phyloP scores from a whole-genome alignment of 202 grass and related monocot genomes.

The Schoenoplectus tabernaemontani region DNA sequence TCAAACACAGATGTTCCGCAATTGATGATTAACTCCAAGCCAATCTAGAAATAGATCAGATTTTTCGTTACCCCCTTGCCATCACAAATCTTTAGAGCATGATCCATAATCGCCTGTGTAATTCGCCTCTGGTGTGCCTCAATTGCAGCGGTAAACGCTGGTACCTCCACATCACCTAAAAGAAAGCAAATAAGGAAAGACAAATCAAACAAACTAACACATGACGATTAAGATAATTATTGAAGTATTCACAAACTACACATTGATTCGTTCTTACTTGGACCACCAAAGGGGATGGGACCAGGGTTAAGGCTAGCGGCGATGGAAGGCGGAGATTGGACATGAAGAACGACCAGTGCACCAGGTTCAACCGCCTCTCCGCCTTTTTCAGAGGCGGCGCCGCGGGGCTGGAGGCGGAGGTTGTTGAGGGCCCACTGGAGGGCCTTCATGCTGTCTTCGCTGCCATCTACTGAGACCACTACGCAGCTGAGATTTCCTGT shows the following conservation, averaged over 20 bases:
- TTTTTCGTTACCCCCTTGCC: conserved; percentile 59
- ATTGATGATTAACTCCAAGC: background rate
- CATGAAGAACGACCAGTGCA: conserved; percentile 52
- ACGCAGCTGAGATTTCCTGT: conserved; percentile 67
- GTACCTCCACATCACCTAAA: conserved; percentile 77
- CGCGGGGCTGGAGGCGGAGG: conserved; percentile 49
- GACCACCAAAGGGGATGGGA: conserved; percentile 87
- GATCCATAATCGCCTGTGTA: conserved; percentile 75
- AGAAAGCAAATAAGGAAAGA: background rate
- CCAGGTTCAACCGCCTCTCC: conserved; percentile 33
- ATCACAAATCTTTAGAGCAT: conserved; percentile 73
- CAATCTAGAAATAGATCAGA: background rate
- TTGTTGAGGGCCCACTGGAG: conserved; percentile 81
- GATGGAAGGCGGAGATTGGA: conserved; percentile 59
- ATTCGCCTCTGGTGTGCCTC: conserved; percentile 79
- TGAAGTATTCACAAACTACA: background rate
- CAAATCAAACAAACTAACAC: background rate
- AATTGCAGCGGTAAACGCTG: conserved; percentile 81
- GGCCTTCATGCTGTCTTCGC: conserved; percentile 88
- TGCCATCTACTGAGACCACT: conserved; percentile 79
- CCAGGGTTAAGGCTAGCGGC: conserved; percentile 60
- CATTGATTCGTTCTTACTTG: conserved; percentile 35
- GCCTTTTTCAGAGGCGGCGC: conserved; percentile 17
- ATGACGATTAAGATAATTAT: background rate
- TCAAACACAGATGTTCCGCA: conserved; percentile 8